Base-by-base conservation (phyloP, 2,329 filamentous ascomycete species). In the Claviceps digitariae region DNA sequence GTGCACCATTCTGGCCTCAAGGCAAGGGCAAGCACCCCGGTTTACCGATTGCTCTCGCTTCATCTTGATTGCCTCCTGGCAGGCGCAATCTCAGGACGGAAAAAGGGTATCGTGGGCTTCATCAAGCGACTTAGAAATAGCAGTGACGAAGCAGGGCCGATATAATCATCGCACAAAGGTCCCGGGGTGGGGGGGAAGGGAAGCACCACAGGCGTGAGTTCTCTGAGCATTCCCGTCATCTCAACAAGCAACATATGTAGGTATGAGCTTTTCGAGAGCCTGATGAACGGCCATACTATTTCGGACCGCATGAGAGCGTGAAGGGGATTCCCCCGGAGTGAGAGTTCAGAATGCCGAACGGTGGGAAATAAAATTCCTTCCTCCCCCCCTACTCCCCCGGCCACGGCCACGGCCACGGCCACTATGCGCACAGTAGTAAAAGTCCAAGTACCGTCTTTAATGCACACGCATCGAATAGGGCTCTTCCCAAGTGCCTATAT, bases 71-170 rank as follows among this genome's bases (percentile, higher is more conserved):
- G 46, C n/a, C 20, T 10, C 13, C 20, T 48, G 29, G 4, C 5
- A 17, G 29, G 20, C 45, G 13, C 44, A 12, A 20, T 23, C 17
- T 40, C 20, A 10, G 31, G 23, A 25, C 17, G 21, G 36, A 8
- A 27, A 7, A 21, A 17, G 38, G 20, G 25, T 1, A 41, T 45
- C 34, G 40, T 6, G 50, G 43, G 54, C 54, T 41, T 53, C 54
- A 51, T 51, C 34, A 55, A 53, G 54, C 54, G 54, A 55, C 23
- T 23, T 34, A 36, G 41, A 46, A 40, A 43, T 21, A 50, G 38
- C 23, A 21, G 17, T 40, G 48, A 51, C 20, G 44, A 53, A 45
- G 48, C 51, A 55, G 54, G 54, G 41, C 54, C 54, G 54, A 55
- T 53, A 51, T 47, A 5, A 29, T 51, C 43, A 41, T 55, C 48